phyloP scores from a whole-genome alignment of 2,329 filamentous ascomycete species.

The Lasiodiplodia gonubiensis region DNA sequence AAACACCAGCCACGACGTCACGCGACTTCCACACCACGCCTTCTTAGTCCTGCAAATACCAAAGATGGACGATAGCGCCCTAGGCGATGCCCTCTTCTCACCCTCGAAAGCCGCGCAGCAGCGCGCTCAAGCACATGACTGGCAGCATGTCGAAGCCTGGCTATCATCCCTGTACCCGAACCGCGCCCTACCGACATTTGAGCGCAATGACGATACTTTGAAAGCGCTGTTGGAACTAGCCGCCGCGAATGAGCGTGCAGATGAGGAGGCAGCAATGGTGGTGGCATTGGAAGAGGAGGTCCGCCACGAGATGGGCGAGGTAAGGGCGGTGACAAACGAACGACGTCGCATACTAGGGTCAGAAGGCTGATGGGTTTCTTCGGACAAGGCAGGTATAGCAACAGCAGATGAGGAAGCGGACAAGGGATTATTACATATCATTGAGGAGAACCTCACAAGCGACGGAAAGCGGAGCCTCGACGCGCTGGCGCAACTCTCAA shows the following conservation, averaged over 20 bases:
- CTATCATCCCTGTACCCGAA: slow-evolving; percentile 70
- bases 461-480: slow-evolving; percentile 40
- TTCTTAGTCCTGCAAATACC: neutral
- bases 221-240: slow-evolving; percentile 75
- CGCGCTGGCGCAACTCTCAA: slow-evolving; percentile 45
- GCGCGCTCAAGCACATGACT: slow-evolving; percentile 84
- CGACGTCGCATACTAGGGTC: neutral
- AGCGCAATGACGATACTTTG: slow-evolving; percentile 85
- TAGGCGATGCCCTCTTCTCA: slow-evolving; percentile 59
- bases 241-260: slow-evolving; percentile 75
- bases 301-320: slow-evolving; percentile 51
- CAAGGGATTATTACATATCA: neutral
- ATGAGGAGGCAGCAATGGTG: slow-evolving; percentile 69
- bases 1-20: neutral
- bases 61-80: slow-evolving; percentile 35
- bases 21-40: neutral
- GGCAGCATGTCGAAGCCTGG: slow-evolving; percentile 88
- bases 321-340: slow-evolving; percentile 29
- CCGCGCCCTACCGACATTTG: slow-evolving; percentile 73
- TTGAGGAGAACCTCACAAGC: slow-evolving; percentile 24
- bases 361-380: neutral
- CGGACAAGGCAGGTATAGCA: slow-evolving; percentile 21
- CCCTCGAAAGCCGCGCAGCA: slow-evolving; percentile 73
- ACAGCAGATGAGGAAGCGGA: slow-evolving; percentile 9
- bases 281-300: slow-evolving; percentile 56